Evolutionary conservation across 148 eudicot species (phyloP).

Genomic region (Rhododendron mucronatum): DNA sequence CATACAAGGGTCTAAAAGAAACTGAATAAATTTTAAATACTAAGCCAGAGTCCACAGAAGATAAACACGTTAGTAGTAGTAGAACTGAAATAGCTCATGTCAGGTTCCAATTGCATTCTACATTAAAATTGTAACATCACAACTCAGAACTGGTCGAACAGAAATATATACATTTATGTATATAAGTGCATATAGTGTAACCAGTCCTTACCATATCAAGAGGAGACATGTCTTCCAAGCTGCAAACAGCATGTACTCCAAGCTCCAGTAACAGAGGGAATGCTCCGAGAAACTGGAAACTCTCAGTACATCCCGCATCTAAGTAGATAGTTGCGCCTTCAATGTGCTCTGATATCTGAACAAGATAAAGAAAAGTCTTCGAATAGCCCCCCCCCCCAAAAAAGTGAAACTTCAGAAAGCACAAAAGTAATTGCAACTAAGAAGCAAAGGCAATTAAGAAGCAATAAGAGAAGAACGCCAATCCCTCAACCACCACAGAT

Average conservation of each 20-base stretch:
- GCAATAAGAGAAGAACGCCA: background rate
- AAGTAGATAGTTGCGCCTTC: conserved; percentile 71
- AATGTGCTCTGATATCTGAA: conserved; percentile 69
- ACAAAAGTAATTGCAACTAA: background rate
- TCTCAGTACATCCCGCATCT: conserved; percentile 93
- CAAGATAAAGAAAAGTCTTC: background rate
- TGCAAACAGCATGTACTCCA: conserved; percentile 76
- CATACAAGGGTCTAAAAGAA: background rate
- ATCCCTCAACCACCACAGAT: background rate
- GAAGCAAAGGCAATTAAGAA: background rate
- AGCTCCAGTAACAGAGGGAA: conserved; percentile 70
- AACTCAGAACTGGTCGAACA: background rate
- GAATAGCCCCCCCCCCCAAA: background rate
- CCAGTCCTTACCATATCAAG: conserved; percentile 58
- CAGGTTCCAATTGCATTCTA: background rate
- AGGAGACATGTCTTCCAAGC: conserved; percentile 82
- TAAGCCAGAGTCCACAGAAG: background rate
- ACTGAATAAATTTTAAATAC: background rate
- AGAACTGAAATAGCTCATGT: background rate
- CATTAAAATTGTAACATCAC: background rate
- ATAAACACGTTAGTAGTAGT: background rate
- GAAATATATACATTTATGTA: background rate
- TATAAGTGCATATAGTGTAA: background rate
- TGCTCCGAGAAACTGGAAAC: conserved; percentile 86
- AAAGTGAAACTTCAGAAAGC: background rate